Conservation (phyloP, 305 asterid species). For the Solanum hybrid region DNA sequence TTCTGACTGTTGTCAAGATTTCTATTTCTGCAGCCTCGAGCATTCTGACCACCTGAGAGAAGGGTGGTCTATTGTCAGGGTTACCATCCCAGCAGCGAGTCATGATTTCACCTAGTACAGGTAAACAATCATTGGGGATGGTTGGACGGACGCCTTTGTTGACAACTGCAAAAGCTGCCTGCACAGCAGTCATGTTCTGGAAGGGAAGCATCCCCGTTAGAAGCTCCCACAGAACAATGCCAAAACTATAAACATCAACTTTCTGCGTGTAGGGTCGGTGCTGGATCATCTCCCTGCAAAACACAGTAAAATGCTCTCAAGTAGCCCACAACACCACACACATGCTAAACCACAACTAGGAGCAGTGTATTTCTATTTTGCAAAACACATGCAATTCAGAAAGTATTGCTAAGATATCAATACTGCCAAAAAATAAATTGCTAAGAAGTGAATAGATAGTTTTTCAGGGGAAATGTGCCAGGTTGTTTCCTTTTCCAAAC, state of each 20-base stretch:
- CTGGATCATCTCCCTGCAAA: constrained; percentile 91
- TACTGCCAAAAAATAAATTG: too few relatives aligned
- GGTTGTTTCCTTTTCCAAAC: too few relatives aligned
- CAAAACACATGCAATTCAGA: too few relatives aligned
- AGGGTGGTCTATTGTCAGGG: constrained; percentile 86
- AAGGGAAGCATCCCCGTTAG: constrained; percentile 92
- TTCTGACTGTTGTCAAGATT: constrained; percentile 76
- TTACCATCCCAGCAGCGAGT: constrained; percentile 90
- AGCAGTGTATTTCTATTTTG: too few relatives aligned
- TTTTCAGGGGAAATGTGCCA: too few relatives aligned
- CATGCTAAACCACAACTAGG: background rate
- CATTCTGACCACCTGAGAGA: constrained; percentile 75
- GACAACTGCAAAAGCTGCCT: constrained; percentile 96
- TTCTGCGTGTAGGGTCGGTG: constrained; percentile 90
- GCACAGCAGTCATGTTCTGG: constrained; percentile 93
- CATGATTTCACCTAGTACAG: constrained; percentile 82
- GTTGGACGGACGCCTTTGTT: constrained; percentile 87
- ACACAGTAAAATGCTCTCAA: constrained; percentile 11
- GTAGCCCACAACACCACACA: background rate
- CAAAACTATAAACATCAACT: constrained; percentile 92
- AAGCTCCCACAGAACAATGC: constrained; percentile 95
- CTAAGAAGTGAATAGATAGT: too few relatives aligned
- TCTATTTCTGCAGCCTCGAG: constrained; percentile 90
- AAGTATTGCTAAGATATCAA: too few relatives aligned
- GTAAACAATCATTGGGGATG: constrained; percentile 72